Evolutionary conservation across 2,329 filamentous ascomycete genomes (phyloP).

Genomic region (Sclerotiophoma versabilis): DNA sequence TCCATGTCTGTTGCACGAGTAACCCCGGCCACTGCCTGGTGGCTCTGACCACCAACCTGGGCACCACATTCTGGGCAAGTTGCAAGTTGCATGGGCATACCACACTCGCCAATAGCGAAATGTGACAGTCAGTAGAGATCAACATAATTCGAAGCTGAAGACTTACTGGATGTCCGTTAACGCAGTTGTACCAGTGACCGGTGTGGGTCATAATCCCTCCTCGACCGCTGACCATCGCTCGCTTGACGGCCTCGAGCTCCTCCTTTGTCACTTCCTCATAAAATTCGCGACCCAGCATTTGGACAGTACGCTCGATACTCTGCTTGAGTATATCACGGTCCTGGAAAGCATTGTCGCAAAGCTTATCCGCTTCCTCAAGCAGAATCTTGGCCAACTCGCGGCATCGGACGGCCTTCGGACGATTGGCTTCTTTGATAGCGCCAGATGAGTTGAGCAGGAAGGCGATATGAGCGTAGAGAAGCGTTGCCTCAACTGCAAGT

Average conservation of each 20-base stretch:
- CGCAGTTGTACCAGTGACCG: no score
- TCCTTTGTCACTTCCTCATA: constrained; percentile 53
- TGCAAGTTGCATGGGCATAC: background rate
- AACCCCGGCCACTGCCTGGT: constrained; percentile 61
- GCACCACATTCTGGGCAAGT: constrained; percentile 61
- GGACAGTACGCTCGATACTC: constrained; percentile 36
- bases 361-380: constrained; percentile 35
- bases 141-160: no score
- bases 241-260: constrained; percentile 55
- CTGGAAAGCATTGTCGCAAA: constrained; percentile 47
- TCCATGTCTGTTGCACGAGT: constrained; percentile 60
- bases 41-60: constrained; percentile 62
- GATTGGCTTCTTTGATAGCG: constrained; percentile 8
- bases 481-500: constrained; percentile 46
- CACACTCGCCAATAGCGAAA: no score
- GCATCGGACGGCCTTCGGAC: constrained; percentile 18
- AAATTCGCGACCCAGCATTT: constrained; percentile 43
- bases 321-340: constrained; percentile 30
- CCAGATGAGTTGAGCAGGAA: constrained; percentile 32
- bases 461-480: constrained; percentile 45
- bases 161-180: no score
- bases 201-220: no score
- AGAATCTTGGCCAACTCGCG: constrained; percentile 31
- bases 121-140: no score
- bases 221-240: constrained; percentile 56